Percentiles rank a stretch among this genome's conserved stretches.
These are phyloP conservation scores for Hypoxylon intermedium DNA, from an alignment of 495 filamentous ascomycete species.

Conservation along the genomic window DNA sequence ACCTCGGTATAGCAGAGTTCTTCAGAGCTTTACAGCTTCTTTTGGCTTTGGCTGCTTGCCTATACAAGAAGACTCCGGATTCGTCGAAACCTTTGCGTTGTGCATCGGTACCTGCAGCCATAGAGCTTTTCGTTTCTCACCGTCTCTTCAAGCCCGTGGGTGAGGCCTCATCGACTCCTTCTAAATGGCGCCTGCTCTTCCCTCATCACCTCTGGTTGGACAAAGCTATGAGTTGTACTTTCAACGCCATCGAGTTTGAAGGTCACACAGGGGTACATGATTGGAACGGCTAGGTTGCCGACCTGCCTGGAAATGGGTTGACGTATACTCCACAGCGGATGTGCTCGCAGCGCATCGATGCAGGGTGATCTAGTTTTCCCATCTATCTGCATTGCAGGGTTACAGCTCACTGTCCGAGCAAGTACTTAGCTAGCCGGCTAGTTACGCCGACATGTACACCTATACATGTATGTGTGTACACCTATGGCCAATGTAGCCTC, in stretches of 20 bases:
- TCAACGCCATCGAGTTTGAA: conserved; percentile 32
- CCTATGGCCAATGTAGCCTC: conserved; percentile 21
- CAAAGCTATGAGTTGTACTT: conserved; percentile 40
- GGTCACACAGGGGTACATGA: conserved; percentile 35
- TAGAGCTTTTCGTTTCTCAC: conserved; percentile 20
- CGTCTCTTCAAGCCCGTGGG: conserved; percentile 24
- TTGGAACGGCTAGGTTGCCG: conserved; percentile 41
- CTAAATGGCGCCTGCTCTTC: conserved; percentile 20
- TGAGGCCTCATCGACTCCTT: conserved; percentile 28
- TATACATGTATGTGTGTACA: no score
- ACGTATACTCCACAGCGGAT: conserved; percentile 41
- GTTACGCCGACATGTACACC: neutral
- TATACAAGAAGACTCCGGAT: conserved; percentile 20
- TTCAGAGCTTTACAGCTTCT: no score
- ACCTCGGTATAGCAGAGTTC: conserved; percentile 31
- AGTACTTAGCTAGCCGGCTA: conserved; percentile 19
- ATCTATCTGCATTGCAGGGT: conserved; percentile 36
- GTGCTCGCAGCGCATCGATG: conserved; percentile 42
- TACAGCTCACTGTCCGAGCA: conserved; percentile 23
- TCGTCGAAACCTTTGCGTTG: conserved; percentile 13
- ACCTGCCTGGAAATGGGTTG: conserved; percentile 39
- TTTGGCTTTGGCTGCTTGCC: conserved; percentile 12
- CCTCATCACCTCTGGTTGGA: conserved; percentile 33
- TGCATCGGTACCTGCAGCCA: conserved; percentile 18
- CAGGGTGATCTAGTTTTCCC: conserved; percentile 39